Conservation (phyloP, 139 green algal genomes). For the Penium margaritaceum region DNA sequence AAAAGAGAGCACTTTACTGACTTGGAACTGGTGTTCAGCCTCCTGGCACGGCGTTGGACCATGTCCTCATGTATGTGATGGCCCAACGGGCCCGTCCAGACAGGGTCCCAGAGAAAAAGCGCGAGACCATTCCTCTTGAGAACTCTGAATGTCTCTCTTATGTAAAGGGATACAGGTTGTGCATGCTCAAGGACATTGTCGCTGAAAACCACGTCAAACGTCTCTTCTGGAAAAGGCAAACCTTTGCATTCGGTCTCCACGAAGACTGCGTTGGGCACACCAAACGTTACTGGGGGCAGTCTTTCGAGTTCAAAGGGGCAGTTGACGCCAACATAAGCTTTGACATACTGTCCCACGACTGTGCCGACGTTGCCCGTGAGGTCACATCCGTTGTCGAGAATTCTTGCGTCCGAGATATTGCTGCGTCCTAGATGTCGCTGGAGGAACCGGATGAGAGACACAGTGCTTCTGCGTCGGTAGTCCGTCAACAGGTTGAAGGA, state of each 20-base stretch:
- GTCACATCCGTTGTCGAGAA: conserved; percentile 27
- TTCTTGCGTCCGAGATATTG: too few relatives aligned
- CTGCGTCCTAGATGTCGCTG: too few relatives aligned
- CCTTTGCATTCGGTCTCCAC: conserved; percentile 6
- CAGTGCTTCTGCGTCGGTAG: too few relatives aligned
- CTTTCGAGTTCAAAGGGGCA: conserved; percentile 7
- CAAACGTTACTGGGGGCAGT: neutral
- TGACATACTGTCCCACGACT: neutral
- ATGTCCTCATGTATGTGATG: conserved; percentile 30
- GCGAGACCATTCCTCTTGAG: conserved; percentile 8
- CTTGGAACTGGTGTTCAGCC: conserved; percentile 5
- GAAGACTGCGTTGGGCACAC: conserved; percentile 4
- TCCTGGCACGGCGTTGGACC: conserved; percentile 18
- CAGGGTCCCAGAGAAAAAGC: conserved; percentile 10
- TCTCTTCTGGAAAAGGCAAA: conserved; percentile 7
- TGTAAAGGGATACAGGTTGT: neutral
- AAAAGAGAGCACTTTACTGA: neutral
- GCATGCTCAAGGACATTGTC: conserved; percentile 33
- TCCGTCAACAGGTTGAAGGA: too few relatives aligned
- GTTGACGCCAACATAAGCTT: conserved; percentile 18
- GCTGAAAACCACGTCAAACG: conserved; percentile 21
- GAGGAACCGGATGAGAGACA: too few relatives aligned
- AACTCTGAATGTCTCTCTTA: conserved; percentile 9
- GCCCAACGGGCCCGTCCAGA: conserved; percentile 24
- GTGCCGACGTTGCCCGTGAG: conserved; percentile 12